Percentiles rank a stretch among this genome's conserved stretches.
phyloP scores from a whole-genome alignment of 495 filamentous ascomycete genomes.

The Annulohypoxylon maeteangense region DNA sequence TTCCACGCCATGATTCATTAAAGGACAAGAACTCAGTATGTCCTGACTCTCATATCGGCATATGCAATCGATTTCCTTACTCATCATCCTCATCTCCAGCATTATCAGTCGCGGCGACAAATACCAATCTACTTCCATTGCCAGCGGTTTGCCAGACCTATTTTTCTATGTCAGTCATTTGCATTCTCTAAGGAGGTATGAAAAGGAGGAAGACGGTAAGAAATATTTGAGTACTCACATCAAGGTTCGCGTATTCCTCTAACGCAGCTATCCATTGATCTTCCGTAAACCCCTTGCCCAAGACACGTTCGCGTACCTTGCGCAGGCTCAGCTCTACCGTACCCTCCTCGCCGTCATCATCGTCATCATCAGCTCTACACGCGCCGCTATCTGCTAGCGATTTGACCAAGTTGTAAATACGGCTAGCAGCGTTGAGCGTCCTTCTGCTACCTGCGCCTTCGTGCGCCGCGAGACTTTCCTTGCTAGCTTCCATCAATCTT shows the following conservation, averaged over 20 bases:
- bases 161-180: slow-evolving; percentile 38
- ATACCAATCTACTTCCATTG: slow-evolving; percentile 86
- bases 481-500: slow-evolving; percentile 88
- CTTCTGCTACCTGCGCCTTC: slow-evolving; percentile 62
- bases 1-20: background rate
- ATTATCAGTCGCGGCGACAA: slow-evolving; percentile 62
- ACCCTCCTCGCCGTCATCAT: slow-evolving; percentile 45
- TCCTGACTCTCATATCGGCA: background rate
- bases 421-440: slow-evolving; percentile 83
- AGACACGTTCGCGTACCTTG: slow-evolving; percentile 85
- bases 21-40: background rate
- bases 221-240: slow-evolving; percentile 71
- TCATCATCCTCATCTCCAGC: slow-evolving; percentile 44
- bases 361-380: slow-evolving; percentile 67
- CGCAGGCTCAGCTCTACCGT: slow-evolving; percentile 83
- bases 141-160: slow-evolving; percentile 96
- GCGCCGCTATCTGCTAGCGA: slow-evolving; percentile 81
- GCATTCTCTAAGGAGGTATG: background rate
- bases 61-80: background rate
- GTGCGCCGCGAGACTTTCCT: slow-evolving; percentile 80
- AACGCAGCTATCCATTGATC: slow-evolving; percentile 87
- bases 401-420: slow-evolving; percentile 93
- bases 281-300: slow-evolving; percentile 96
- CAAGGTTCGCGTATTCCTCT: slow-evolving; percentile 86
- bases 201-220: slow-evolving; percentile 4